phyloP scores from a whole-genome alignment of 768 basidiomycete genomes.

The Psilocybe azurescens region DNA sequence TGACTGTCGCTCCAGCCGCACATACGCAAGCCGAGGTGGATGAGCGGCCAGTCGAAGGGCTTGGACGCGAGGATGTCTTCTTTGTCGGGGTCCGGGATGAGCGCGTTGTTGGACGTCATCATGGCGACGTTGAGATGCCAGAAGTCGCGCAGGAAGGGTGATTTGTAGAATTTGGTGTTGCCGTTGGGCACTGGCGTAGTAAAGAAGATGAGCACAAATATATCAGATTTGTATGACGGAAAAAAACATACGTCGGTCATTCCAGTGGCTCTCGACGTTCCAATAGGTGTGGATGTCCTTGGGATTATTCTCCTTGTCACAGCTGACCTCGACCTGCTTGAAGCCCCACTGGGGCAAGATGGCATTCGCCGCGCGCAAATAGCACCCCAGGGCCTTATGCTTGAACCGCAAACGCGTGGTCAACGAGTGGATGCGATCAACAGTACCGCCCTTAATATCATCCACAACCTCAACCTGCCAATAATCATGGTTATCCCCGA shows the following conservation, averaged over 20 bases:
- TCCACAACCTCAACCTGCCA: constrained; percentile 96
- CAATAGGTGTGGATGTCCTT: constrained; percentile 89
- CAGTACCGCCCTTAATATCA: constrained; percentile 70
- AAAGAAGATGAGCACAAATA: not conserved
- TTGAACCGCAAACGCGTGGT: constrained; percentile 89
- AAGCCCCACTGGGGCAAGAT: constrained; percentile 98
- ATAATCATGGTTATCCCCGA: constrained; percentile 89
- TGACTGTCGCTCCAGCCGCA: constrained; percentile 93
- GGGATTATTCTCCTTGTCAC: constrained; percentile 86
- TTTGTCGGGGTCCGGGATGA: constrained; percentile 97
- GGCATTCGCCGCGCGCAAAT: constrained; percentile 87
- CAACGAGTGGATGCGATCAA: constrained; percentile 81
- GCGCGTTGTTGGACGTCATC: constrained; percentile 99
- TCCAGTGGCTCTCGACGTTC: constrained; percentile 99
- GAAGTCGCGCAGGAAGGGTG: constrained; percentile 95
- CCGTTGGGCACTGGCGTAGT: constrained; percentile 75
- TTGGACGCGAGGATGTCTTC: constrained; percentile 95
- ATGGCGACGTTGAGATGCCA: constrained; percentile 99
- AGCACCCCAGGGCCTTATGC: constrained; percentile 82
- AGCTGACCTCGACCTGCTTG: constrained; percentile 97
- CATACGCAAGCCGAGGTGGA: constrained; percentile 92
- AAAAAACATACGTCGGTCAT: constrained; percentile 79
- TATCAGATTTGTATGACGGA: constrained; percentile 6
- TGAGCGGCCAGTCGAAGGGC: constrained; percentile 93
- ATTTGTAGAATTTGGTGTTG: constrained; percentile 81